Conservation (phyloP, 2,329 filamentous ascomycete species). For the Cladosporium sp. region DNA sequence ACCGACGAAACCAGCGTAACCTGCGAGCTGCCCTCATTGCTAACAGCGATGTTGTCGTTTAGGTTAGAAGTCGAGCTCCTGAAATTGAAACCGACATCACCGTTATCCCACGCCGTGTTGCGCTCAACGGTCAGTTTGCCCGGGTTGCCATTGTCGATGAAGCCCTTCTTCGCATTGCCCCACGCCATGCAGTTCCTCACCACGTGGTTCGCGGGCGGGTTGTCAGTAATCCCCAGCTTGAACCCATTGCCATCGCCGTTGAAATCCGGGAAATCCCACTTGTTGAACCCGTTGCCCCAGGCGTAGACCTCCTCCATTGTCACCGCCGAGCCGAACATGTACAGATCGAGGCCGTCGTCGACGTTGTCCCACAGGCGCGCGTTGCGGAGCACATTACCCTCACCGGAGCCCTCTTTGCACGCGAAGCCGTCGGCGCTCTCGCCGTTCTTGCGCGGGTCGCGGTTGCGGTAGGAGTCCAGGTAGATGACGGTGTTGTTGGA, state of each 20-base stretch:
- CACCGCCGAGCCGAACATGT: slow-evolving; percentile 40
- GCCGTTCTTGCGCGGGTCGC: slow-evolving; percentile 46
- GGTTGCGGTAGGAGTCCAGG: slow-evolving; percentile 10
- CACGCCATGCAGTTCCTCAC: slow-evolving; percentile 45
- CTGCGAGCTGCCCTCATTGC: slow-evolving; percentile 28
- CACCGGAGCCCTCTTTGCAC: slow-evolving; percentile 45
- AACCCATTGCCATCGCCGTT: slow-evolving; percentile 48
- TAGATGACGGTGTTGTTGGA: slow-evolving; percentile 11
- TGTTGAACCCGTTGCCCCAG: slow-evolving; percentile 46
- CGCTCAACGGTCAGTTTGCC: slow-evolving; percentile 38
- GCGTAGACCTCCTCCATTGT: slow-evolving; percentile 43
- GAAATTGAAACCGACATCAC: slow-evolving; percentile 39
- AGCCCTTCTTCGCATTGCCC: slow-evolving; percentile 42
- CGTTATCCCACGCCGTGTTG: slow-evolving; percentile 47
- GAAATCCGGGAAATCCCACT: slow-evolving; percentile 42
- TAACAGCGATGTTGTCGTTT: slow-evolving; percentile 38
- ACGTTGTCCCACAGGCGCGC: slow-evolving; percentile 50
- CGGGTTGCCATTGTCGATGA: slow-evolving; percentile 45
- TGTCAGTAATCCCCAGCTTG: slow-evolving; percentile 42
- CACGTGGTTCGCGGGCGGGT: slow-evolving; percentile 40
- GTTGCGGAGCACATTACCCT: slow-evolving; percentile 44
- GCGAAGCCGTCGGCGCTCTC: slow-evolving; percentile 50
- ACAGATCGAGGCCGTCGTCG: slow-evolving; percentile 47
- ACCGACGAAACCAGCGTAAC: slow-evolving; percentile 19
- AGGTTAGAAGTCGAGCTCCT: slow-evolving; percentile 33